These are phyloP conservation scores for Populus davidiana DNA, from an alignment of 345 rosid genomes.

Conservation along the genomic window DNA sequence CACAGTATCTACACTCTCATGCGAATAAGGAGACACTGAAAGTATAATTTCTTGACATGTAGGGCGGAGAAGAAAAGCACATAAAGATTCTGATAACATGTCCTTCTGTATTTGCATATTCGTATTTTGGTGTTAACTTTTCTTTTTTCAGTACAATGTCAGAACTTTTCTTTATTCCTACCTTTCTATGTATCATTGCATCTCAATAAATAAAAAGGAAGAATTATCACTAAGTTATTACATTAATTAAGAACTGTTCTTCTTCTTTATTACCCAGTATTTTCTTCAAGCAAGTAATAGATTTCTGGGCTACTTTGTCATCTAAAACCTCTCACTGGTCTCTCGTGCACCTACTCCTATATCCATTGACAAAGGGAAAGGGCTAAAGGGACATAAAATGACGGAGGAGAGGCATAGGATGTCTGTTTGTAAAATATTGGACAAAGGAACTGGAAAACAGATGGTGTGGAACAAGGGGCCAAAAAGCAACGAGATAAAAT, in stretches of 20 bases:
- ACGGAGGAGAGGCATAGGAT: not conserved
- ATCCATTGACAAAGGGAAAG: constrained; percentile 4
- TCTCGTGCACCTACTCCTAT: not conserved
- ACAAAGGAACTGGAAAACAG: not conserved
- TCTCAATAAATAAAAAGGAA: not conserved
- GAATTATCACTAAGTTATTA: not conserved
- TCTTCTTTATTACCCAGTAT: not conserved
- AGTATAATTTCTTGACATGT: constrained; percentile 5
- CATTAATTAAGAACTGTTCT: not conserved
- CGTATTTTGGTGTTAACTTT: not conserved
- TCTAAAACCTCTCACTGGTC: not conserved
- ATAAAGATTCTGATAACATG: constrained; percentile 3
- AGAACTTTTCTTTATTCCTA: not conserved
- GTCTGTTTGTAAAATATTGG: constrained; percentile 1
- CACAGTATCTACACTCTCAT: not conserved
- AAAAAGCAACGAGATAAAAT: constrained; percentile 1
- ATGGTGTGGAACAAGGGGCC: not conserved
- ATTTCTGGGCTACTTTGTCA: constrained; percentile 5
- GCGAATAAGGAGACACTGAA: not conserved
- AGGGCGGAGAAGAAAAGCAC: constrained; percentile 7
- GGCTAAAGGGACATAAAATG: constrained; percentile 4
- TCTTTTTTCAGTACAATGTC: not conserved
- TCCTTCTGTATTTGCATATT: constrained; percentile 7
- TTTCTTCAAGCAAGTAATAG: not conserved
- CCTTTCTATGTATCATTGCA: not conserved